Percentiles rank a stretch among this genome's conserved stretches.
Evolutionary conservation across 352 stramenopile genomes (phyloP).

Genomic region (Pythium graminicola): DNA sequence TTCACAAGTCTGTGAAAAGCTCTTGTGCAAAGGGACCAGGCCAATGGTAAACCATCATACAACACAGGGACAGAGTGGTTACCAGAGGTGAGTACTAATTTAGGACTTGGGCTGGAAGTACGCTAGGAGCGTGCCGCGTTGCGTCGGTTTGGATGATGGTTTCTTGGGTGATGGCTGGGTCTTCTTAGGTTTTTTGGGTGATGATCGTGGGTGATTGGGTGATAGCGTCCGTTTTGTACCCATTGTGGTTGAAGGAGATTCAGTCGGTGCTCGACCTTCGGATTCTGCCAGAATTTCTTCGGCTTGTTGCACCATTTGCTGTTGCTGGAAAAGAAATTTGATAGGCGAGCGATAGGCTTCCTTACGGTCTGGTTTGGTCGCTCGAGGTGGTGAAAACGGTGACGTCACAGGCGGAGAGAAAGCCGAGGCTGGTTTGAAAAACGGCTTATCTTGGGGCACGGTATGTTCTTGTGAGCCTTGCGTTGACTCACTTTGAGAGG

Average conservation of each 20-base stretch:
- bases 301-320: slow-evolving; percentile 21
- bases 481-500: background rate
- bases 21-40: slow-evolving; percentile 8
- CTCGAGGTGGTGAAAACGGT: background rate
- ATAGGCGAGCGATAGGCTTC: slow-evolving; percentile 20
- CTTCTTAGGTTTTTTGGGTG: slow-evolving; percentile 19
- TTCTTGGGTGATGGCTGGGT: slow-evolving; percentile 20
- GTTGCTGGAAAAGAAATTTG: slow-evolving; percentile 18
- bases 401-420: background rate
- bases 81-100: slow-evolving; percentile 26
- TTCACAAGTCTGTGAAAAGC: slow-evolving; percentile 1
- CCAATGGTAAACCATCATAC: no score
- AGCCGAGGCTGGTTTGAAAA: background rate
- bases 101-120: slow-evolving; percentile 40
- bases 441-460: background rate
- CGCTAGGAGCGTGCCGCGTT: slow-evolving; percentile 40
- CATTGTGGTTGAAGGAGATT: slow-evolving; percentile 8
- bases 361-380: slow-evolving; percentile 14
- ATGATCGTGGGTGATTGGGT: slow-evolving; percentile 17
- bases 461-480: slow-evolving; percentile 1
- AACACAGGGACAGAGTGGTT: slow-evolving; percentile 12
- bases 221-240: slow-evolving; percentile 24
- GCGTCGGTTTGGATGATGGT: slow-evolving; percentile 17
- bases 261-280: background rate
- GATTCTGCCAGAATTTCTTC: slow-evolving; percentile 15